Evolutionary conservation across 2,329 filamentous ascomycete species (phyloP), one percentile per base, ranked within the genome.

Genomic region (Colletotrichum sp.): DNA sequence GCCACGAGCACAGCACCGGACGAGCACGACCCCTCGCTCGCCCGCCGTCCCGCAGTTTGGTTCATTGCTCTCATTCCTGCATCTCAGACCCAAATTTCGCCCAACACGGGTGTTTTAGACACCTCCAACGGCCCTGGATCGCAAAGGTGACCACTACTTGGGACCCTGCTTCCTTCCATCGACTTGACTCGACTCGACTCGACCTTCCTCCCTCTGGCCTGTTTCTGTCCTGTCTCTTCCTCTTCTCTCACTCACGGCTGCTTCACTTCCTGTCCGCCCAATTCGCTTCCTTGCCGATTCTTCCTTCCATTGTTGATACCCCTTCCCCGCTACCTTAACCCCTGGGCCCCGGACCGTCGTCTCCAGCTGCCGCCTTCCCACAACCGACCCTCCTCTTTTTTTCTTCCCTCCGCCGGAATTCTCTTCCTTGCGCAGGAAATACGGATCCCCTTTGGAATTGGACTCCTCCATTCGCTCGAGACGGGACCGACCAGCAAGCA

Each of bases 251-350:
- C 48, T 10, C 38, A 55, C 16, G 18, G 64, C 34, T 32, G 64
- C 64, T 67, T 68, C 48, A n/a, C 52, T 36, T 56, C 16, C 65
- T 55, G 36, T 58, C 9, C 38, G 14, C 36, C 26, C 24, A 34
- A 69, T 24, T 71, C 68, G 28, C 61, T 38, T 65, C 58, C 61
- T 63, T 63, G 61, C 52, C 61, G 26, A 59, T 34, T 58, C 58
- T 74, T 74, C 63, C 32, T 74, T 74, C 63, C 16, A 72, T 74
- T 72, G 73, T 74, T 74, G 73, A 74, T 74, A 74, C 73, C 73
- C 73, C 69, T 26, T 52, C 32, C 48, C 38, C 48, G 30, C 52
- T 61, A 30, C 59, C 59, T n/a, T 34, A 43, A 24, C 32, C 30
- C 62, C 38, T 38, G 34, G 24, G 38, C 64, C 34, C 21, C 38